Evolutionary conservation across 192 early-diverging fungal genomes (phyloP).

Genomic region (Radiomyces spectabilis): DNA sequence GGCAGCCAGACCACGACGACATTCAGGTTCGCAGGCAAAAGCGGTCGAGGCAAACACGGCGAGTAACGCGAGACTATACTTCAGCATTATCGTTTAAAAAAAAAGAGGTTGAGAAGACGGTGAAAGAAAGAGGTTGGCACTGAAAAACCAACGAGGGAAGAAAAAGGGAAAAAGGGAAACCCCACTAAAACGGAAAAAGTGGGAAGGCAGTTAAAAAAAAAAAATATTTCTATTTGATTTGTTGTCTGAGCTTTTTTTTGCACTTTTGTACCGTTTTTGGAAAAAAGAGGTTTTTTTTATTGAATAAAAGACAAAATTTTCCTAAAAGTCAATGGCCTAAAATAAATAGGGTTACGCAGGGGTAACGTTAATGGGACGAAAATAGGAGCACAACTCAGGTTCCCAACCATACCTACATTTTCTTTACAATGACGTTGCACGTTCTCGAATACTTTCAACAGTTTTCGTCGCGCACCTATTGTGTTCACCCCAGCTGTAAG

Average conservation of each 20-base stretch:
- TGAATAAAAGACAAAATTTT: neutral
- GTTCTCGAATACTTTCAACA: slow-evolving; percentile 32
- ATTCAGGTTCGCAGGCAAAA: slow-evolving; percentile 42
- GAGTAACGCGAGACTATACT: neutral
- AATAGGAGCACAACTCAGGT: too few species aligned
- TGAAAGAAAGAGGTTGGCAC: neutral
- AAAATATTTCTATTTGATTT: too few species aligned
- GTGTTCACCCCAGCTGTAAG: slow-evolving; percentile 21
- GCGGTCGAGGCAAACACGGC: slow-evolving; percentile 4
- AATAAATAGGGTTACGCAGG: too few species aligned
- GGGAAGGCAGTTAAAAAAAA: neutral
- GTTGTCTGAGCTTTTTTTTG: too few species aligned
- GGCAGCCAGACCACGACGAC: slow-evolving; percentile 36
- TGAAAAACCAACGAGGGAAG: neutral
- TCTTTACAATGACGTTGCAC: slow-evolving; percentile 22
- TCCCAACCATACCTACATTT: slow-evolving; percentile 12
- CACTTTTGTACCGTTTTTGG: too few species aligned
- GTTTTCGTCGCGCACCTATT: slow-evolving; percentile 23
- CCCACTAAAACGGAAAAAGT: neutral
- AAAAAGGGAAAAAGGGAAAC: neutral
- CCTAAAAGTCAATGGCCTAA: too few species aligned
- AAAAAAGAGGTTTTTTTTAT: neutral
- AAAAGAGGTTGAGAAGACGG: neutral
- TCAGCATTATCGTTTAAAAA: neutral
- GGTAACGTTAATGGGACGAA: too few species aligned